Percentiles rank a stretch among this genome's conserved stretches.
Conservation (phyloP, 345 rosid species). For the Bruguiera gymnorhiza region DNA sequence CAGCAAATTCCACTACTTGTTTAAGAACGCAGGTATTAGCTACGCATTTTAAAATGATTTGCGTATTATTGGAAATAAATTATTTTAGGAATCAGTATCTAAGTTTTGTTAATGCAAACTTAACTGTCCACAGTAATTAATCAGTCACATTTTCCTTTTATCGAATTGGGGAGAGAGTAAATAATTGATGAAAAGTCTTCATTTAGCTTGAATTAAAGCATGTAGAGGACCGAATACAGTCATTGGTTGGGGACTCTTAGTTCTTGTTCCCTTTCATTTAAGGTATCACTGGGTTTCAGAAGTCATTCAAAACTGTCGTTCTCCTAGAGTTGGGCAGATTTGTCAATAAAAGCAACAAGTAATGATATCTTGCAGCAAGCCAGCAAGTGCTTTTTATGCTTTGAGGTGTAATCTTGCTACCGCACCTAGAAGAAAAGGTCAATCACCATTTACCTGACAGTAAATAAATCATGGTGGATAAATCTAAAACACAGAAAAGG, state of each 20-base stretch:
- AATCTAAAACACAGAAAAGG: not conserved
- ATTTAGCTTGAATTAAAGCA: not conserved
- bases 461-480: not conserved
- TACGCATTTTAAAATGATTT: not conserved
- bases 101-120: not conserved
- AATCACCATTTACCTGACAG: too few relatives aligned
- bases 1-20: slow-evolving; percentile 6
- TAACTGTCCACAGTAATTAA: not conserved
- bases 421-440: too few relatives aligned
- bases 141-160: not conserved
- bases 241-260: not conserved
- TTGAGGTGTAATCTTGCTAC: not conserved
- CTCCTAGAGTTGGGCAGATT: not conserved
- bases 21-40: not conserved
- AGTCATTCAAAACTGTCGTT: slow-evolving; percentile 5
- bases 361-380: not conserved
- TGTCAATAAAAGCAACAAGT: not conserved
- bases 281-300: slow-evolving; percentile 1
- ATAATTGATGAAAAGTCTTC: not conserved
- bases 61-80: not conserved
- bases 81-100: not conserved
- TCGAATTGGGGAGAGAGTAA: not conserved
- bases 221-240: not conserved
- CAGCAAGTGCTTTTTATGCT: not conserved
- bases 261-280: not conserved